phyloP scores from a whole-genome alignment of 345 rosid genomes.

The Eucalyptus tenuipes region DNA sequence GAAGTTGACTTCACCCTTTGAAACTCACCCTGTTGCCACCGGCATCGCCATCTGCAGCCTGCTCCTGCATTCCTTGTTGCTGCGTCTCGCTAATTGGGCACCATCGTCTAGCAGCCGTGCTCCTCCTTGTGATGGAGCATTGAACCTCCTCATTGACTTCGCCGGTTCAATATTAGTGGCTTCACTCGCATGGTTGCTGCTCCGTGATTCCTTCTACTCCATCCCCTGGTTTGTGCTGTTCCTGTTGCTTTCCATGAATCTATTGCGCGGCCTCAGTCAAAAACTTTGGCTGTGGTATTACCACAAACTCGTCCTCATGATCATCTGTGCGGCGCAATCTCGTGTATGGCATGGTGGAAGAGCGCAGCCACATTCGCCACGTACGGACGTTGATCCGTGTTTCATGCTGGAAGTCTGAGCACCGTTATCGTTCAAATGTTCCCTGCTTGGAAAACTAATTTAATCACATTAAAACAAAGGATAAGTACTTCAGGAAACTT shows the following conservation, averaged over 20 bases:
- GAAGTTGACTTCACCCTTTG: neutral
- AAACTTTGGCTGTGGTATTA: neutral
- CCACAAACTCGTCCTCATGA: neutral
- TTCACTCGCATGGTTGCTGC: neutral
- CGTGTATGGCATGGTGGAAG: neutral
- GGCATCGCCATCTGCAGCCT: neutral
- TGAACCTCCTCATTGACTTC: neutral
- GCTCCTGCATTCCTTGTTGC: neutral
- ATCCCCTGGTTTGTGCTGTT: neutral
- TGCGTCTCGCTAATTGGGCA: neutral
- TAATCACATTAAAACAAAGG: neutral
- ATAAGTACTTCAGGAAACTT: too few species aligned
- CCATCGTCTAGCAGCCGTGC: neutral
- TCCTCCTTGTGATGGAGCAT: neutral
- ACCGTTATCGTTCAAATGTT: neutral
- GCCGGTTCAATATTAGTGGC: accelerated
- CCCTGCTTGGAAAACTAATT: neutral
- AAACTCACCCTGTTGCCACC: neutral
- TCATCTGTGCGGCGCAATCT: neutral
- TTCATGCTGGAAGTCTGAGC: neutral
- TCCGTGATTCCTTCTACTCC: neutral
- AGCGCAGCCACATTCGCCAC: neutral
- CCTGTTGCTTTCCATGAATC: neutral
- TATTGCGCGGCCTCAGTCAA: neutral
- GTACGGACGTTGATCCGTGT: neutral